Evolutionary conservation across 2,329 filamentous ascomycete species (phyloP), one percentile per base, ranked within the genome.

Genomic region (Alternaria atra): DNA sequence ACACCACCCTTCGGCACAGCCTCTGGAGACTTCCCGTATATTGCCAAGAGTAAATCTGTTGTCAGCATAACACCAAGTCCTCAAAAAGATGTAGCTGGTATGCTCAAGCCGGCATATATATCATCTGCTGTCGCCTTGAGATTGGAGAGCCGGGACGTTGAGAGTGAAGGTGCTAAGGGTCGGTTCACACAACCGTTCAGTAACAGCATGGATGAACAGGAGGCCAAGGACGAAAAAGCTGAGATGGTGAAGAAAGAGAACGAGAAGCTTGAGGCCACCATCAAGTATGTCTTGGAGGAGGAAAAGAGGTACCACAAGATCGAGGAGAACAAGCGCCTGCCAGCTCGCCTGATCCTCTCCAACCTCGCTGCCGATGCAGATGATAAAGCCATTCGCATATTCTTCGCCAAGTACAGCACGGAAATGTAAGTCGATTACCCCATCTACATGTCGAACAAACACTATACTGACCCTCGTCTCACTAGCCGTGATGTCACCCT

Each of bases 331-430:
- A 57, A 42, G 2, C 58, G 51, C 25, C 48, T 69, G 0, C 53
- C 58, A 6, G 29, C 55, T 17, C 66, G 68, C 13, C 55, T 77
- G 5, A 55, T 75, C 15, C 57, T 75, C 7, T 66, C 66, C 6
- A 74, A 75, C 20, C 59, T 77, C 20, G 73, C 74, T n/a, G 70
- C 70, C 5, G 65, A 55, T 39, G 69, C 67, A 10, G 64, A 63
- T 4, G 52, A 51, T 30, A 52, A 69, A 8, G 70, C 70, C 12
- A 23, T 76, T 2, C 34, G 53, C 9, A 10, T 46, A 2, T 54
- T 67, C 17, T 70, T 76, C 60, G 39, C 25, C 20, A 47, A 63
- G 6, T 66, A 66, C 42, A 42, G 34, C 10, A 58, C 17, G n/a
- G 50, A 69, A 0, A 61, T 71, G 73, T 74, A 63, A 66, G 69